Percentiles rank a stretch among this genome's conserved stretches.
phyloP scores from a whole-genome alignment of 345 rosid genomes.

The Pistacia integerrima region DNA sequence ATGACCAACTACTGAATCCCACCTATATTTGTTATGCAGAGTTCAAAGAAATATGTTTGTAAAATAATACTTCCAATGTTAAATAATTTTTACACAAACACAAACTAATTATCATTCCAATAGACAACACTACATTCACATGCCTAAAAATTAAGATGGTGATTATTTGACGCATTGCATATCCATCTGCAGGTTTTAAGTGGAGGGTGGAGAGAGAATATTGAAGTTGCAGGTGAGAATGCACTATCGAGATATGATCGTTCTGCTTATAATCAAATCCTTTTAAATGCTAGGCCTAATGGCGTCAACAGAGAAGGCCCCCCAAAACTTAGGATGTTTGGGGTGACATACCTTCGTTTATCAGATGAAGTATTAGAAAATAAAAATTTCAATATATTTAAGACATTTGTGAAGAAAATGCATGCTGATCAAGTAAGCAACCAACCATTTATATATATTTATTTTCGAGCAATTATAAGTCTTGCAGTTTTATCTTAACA shows the following conservation, averaged over 20 bases:
- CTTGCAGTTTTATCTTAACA: neutral
- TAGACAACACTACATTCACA: constrained; percentile 18
- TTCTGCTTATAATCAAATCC: constrained; percentile 69
- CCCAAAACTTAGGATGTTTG: constrained; percentile 61
- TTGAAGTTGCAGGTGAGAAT: constrained; percentile 87
- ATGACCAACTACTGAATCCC: neutral
- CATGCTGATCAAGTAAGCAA: constrained; percentile 77
- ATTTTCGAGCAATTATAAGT: neutral
- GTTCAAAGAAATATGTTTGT: neutral
- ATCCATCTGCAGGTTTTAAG: constrained; percentile 62
- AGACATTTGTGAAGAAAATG: constrained; percentile 75
- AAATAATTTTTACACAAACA: neutral
- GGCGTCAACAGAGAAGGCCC: constrained; percentile 57
- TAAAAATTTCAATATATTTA: constrained; percentile 59
- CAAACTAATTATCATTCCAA: neutral
- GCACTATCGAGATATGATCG: constrained; percentile 73
- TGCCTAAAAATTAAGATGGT: neutral
- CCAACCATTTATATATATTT: too few species aligned
- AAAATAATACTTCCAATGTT: neutral
- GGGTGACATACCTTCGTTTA: constrained; percentile 73
- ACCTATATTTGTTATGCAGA: neutral
- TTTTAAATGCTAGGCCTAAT: constrained; percentile 80
- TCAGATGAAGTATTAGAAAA: constrained; percentile 47
- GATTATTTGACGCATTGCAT: constrained; percentile 14
- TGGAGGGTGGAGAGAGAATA: constrained; percentile 69